A percentile compares a stretch with the other conserved stretches of the same genome.
Conservation (phyloP, 495 filamentous ascomycete genomes). For the Trichoderma gamsii region DNA sequence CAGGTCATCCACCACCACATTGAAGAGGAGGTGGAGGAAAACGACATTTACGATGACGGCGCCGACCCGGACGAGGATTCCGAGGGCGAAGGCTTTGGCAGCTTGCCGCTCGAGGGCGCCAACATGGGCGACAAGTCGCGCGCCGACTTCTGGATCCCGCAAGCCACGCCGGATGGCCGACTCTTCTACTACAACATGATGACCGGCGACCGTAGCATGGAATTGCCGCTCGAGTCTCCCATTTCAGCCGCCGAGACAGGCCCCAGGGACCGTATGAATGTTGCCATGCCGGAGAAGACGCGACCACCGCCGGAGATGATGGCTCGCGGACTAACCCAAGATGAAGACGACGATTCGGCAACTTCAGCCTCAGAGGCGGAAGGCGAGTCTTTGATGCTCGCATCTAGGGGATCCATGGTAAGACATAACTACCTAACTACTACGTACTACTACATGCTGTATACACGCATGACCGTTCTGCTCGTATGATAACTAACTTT, state of each 20-base stretch:
- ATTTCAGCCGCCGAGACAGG: slow-evolving; percentile 74
- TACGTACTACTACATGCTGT: background rate
- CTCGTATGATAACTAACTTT: slow-evolving; percentile 19
- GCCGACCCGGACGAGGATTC: slow-evolving; percentile 58
- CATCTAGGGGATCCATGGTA: background rate
- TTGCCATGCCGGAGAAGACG: slow-evolving; percentile 83
- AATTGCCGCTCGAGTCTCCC: slow-evolving; percentile 87
- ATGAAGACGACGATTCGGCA: slow-evolving; percentile 75
- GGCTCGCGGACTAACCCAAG: slow-evolving; percentile 73
- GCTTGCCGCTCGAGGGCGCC: slow-evolving; percentile 63
- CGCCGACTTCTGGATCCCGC: slow-evolving; percentile 96
- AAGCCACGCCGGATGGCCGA: slow-evolving; percentile 87
- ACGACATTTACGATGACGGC: slow-evolving; percentile 37
- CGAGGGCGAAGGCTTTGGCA: slow-evolving; percentile 53
- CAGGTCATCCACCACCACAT: slow-evolving; percentile 53
- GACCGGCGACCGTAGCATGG: slow-evolving; percentile 87
- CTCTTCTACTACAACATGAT: slow-evolving; percentile 98
- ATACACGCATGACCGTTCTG: background rate
- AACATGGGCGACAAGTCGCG: slow-evolving; percentile 69
- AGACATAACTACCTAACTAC: background rate
- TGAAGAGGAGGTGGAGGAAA: slow-evolving; percentile 60
- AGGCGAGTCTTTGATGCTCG: slow-evolving; percentile 31
- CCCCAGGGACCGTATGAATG: slow-evolving; percentile 78
- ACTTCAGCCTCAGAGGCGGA: slow-evolving; percentile 85
- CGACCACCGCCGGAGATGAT: slow-evolving; percentile 89